Evolutionary conservation across 176 grass and related monocot species (phyloP).

Genomic region (Lolium perenne): DNA sequence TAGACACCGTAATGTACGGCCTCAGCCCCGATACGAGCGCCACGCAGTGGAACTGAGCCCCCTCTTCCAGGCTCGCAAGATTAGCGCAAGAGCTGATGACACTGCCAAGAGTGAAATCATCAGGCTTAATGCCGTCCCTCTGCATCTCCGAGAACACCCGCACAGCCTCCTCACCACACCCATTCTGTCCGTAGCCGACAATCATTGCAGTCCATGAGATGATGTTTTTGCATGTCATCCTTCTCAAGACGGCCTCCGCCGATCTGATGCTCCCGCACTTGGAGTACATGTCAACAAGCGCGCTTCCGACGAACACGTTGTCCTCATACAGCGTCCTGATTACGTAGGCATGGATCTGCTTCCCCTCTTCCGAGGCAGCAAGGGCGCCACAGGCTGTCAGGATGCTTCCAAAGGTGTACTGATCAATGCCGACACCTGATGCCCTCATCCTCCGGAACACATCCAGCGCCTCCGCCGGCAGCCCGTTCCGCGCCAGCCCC

Average conservation of each 20-base stretch:
- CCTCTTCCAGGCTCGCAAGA: conserved; percentile 75
- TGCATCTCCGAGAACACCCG: conserved; percentile 61
- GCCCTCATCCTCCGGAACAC: conserved; percentile 64
- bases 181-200: conserved; percentile 72
- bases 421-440: conserved; percentile 49
- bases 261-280: conserved; percentile 56
- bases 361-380: conserved; percentile 55
- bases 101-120: conserved; percentile 71
- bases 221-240: conserved; percentile 60
- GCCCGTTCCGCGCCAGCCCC: conserved; percentile 61
- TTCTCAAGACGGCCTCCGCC: conserved; percentile 59
- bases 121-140: conserved; percentile 52
- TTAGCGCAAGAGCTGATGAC: conserved; percentile 70
- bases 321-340: conserved; percentile 62
- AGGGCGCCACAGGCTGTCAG: conserved; percentile 59
- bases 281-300: conserved; percentile 75
- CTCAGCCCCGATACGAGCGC: conserved; percentile 62
- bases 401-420: conserved; percentile 70
- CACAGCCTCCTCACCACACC: conserved; percentile 61
- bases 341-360: conserved; percentile 61
- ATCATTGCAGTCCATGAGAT: conserved; percentile 73
- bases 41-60: conserved; percentile 65
- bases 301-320: conserved; percentile 59
- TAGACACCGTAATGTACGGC: conserved; percentile 65
- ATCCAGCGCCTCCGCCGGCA: conserved; percentile 52